Percentiles rank a stretch among this genome's conserved stretches.
These are phyloP conservation scores for Ophiosphaerella narmari DNA, from an alignment of 2,329 filamentous ascomycete species.

Conservation along the genomic window DNA sequence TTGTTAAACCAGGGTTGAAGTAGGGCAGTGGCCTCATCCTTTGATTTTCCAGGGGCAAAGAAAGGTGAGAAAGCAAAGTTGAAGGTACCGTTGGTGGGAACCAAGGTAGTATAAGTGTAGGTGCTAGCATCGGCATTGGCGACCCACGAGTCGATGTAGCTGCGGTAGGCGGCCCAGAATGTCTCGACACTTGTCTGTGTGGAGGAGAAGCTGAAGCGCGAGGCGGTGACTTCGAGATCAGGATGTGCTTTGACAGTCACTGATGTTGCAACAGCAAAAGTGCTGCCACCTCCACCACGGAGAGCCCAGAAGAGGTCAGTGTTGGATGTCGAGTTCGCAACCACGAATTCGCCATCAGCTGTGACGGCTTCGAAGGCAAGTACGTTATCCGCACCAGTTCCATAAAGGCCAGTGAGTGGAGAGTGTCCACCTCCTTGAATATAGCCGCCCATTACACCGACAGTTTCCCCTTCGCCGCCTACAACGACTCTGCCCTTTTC, in stretches of 20 bases:
- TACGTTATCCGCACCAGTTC: constrained; percentile 44
- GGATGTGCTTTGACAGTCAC: constrained; percentile 44
- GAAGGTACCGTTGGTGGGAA: constrained; percentile 40
- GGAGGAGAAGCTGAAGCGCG: constrained; percentile 39
- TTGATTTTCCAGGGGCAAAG: constrained; percentile 40
- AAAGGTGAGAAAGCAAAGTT: constrained; percentile 42
- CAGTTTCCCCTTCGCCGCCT: constrained; percentile 56
- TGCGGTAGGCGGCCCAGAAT: constrained; percentile 41
- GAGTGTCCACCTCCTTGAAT: constrained; percentile 60
- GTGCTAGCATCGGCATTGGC: constrained; percentile 44
- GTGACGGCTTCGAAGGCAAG: constrained; percentile 42
- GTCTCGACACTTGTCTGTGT: constrained; percentile 39
- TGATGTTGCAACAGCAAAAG: constrained; percentile 9
- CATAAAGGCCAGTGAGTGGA: constrained; percentile 55
- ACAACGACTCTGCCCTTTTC: constrained; percentile 55
- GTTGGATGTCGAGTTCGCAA: constrained; percentile 24
- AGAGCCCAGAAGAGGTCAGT: constrained; percentile 37
- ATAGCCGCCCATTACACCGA: constrained; percentile 56
- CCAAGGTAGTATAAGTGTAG: constrained; percentile 40
- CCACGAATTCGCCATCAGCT: constrained; percentile 29
- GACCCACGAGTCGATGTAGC: constrained; percentile 38
- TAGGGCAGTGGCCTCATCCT: constrained; percentile 34
- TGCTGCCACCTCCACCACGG: constrained; percentile 22
- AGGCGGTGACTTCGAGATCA: constrained; percentile 36
- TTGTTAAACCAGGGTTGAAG: constrained; percentile 40